These are phyloP conservation scores for Polysphondylium violaceum DNA, from an alignment of 78 protist genomes.

Conservation along the genomic window DNA sequence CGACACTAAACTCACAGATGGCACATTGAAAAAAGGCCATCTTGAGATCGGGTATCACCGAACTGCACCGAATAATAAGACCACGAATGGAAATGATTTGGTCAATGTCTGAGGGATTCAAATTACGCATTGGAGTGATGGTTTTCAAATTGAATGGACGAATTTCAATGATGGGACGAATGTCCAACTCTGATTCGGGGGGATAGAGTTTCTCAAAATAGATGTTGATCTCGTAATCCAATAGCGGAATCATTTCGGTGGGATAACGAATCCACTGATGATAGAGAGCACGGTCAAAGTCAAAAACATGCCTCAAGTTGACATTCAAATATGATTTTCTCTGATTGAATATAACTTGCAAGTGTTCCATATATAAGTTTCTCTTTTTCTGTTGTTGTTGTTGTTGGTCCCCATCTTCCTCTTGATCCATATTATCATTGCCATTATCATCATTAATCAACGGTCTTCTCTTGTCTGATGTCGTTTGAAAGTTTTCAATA, in stretches of 20 bases:
- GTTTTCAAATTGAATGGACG: slow-evolving; percentile 83
- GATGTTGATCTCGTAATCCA: slow-evolving; percentile 44
- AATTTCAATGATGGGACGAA: slow-evolving; percentile 21
- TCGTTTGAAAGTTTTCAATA: slow-evolving; percentile 10
- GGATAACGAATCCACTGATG: slow-evolving; percentile 45
- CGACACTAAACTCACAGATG: slow-evolving; percentile 63
- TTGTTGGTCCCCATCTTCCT: slow-evolving; percentile 11
- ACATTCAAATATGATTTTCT: slow-evolving; percentile 27
- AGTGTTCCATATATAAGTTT: slow-evolving; percentile 20
- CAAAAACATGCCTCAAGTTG: slow-evolving; percentile 12
- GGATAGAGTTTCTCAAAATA: slow-evolving; percentile 9
- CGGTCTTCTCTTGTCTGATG: neutral
- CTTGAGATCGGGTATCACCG: slow-evolving; percentile 93
- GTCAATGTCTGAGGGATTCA: slow-evolving; percentile 95
- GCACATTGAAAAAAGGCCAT: slow-evolving; percentile 83
- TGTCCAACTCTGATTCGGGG: too few species aligned
- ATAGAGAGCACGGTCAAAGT: slow-evolving; percentile 20
- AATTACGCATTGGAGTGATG: slow-evolving; percentile 84
- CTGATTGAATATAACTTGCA: neutral
- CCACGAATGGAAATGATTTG: slow-evolving; percentile 94
- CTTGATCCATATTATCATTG: neutral
- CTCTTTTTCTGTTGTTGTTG: neutral
- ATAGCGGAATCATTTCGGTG: slow-evolving; percentile 46
- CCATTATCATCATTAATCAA: neutral
- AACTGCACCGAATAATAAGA: slow-evolving; percentile 91